Base-by-base conservation (phyloP, 73 alveolate species). In the Paramecium octaurelia region DNA sequence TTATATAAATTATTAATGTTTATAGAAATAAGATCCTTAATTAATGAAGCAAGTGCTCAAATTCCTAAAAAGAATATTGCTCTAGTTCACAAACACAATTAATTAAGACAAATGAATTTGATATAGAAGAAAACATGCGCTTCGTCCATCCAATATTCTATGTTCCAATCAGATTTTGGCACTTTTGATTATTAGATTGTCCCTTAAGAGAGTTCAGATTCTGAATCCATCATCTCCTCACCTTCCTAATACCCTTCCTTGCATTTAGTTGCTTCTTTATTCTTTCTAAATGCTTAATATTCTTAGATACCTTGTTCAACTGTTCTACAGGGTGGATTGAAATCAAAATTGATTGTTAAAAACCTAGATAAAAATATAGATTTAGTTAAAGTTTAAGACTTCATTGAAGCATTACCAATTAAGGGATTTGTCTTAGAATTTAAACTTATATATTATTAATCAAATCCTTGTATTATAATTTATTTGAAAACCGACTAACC, bases 201-300 rank as follows among this genome's bases (percentile, higher is more conserved):
- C 42, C 88, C 88, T 35, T 31, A 44, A 42, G 90, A 77, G 42
- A 42, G 73, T 21, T 77, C 90, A 38, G 90, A 77, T 42, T 42
- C 73, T 16, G 73, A 77, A 21, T 77, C 90, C 8, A 48, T 48
- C n/a, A 58, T 75, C 8, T 75, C n/a, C 42, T 18, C 11, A 0
- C 29, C 29, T 75, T n/a, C 29, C 18, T 21, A n/a, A 75, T 75
- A 75, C 34, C 88, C 88, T 31, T 75, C 88, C 23, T 16, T 75
- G n/a, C 40, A 75, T 12, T 31, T n/a, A 6, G 88, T 75, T 31
- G 42, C 40, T 31, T 23, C 18, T 75, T n/a, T 12, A 35, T 10
- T 75, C 20, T 40, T 31, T 31, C 23, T 40, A 18, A 21, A 7
- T n/a, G 34, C 88, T 21, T 35, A 35, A 75, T 75, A 75, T 36